These are phyloP conservation scores for Tuber magnatum DNA, from an alignment of 495 filamentous ascomycete genomes.

Conservation along the genomic window DNA sequence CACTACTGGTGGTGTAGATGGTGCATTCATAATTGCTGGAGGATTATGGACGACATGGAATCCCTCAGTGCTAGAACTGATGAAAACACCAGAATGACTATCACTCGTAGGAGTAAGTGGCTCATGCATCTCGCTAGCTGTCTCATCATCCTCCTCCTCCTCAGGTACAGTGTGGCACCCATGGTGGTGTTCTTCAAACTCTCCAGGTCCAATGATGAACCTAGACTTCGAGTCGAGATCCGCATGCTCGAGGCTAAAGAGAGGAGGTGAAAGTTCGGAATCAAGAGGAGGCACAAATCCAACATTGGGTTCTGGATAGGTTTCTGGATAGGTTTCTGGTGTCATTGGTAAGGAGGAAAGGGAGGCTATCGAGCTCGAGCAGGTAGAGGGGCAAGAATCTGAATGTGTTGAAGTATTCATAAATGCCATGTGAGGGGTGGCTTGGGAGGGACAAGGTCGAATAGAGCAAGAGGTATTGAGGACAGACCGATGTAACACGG, in stretches of 20 bases:
- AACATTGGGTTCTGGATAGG: too few species aligned
- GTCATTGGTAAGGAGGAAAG: constrained; percentile 39
- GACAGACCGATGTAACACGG: neutral
- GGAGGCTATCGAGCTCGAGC: constrained; percentile 40
- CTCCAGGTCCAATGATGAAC: constrained; percentile 36
- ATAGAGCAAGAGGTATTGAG: neutral
- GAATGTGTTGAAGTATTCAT: constrained; percentile 41
- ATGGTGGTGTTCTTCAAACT: constrained; percentile 29
- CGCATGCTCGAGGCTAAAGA: constrained; percentile 27
- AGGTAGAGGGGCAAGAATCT: constrained; percentile 39
- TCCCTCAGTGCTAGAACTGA: constrained; percentile 35
- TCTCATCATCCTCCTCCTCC: constrained; percentile 40
- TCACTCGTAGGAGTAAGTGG: constrained; percentile 39
- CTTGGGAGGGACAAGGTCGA: constrained; percentile 6
- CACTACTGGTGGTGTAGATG: constrained; percentile 27
- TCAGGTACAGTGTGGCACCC: constrained; percentile 40
- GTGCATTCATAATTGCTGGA: constrained; percentile 27
- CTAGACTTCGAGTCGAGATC: constrained; percentile 21
- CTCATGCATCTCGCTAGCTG: constrained; percentile 38
- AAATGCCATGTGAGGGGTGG: constrained; percentile 23
- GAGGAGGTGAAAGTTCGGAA: constrained; percentile 29
- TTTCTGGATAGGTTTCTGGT: constrained; percentile 39
- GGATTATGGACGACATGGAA: constrained; percentile 20
- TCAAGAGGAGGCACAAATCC: constrained; percentile 36
- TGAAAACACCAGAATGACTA: constrained; percentile 32